Evolutionary conservation across 2,329 filamentous ascomycete species (phyloP).

Genomic region (Gyromitra esculenta): DNA sequence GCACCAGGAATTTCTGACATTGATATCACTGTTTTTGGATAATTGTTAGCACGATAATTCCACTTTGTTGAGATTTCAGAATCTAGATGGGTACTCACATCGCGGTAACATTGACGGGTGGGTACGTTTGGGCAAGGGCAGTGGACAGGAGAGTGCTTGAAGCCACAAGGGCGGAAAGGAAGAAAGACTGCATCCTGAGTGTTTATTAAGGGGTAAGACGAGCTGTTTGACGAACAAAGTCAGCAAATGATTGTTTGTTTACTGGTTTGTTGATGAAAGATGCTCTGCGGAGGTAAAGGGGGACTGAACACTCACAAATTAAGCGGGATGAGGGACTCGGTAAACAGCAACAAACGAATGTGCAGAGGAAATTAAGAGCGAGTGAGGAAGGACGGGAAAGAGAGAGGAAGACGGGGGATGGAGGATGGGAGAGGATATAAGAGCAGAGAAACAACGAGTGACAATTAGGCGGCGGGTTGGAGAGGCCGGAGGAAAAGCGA

Average conservation of each 20-base stretch:
- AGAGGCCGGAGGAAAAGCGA: constrained; percentile 1
- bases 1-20: constrained; percentile 43
- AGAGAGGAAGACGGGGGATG: constrained; percentile 3
- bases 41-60: constrained; percentile 12
- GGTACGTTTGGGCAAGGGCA: constrained; percentile 39
- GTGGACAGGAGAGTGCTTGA: constrained; percentile 37
- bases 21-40: constrained; percentile 27
- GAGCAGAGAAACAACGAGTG: constrained; percentile 39
- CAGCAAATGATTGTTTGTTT: constrained; percentile 35
- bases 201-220: constrained; percentile 28
- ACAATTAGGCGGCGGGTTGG: constrained; percentile 34
- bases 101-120: constrained; percentile 35
- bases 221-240: neutral
- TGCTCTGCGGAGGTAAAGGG: neutral
- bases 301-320: constrained; percentile 18
- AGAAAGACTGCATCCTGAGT: constrained; percentile 41
- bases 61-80: neutral
- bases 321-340: constrained; percentile 15
- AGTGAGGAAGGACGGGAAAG: constrained; percentile 29
- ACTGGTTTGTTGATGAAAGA: neutral
- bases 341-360: constrained; percentile 46
- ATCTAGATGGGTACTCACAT: constrained; percentile 38
- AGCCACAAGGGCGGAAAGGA: constrained; percentile 43
- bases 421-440: constrained; percentile 43
- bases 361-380: constrained; percentile 27